These are phyloP conservation scores for Cucurbita argyrosperma DNA, from an alignment of 306 rosid species.

Conservation along the genomic window DNA sequence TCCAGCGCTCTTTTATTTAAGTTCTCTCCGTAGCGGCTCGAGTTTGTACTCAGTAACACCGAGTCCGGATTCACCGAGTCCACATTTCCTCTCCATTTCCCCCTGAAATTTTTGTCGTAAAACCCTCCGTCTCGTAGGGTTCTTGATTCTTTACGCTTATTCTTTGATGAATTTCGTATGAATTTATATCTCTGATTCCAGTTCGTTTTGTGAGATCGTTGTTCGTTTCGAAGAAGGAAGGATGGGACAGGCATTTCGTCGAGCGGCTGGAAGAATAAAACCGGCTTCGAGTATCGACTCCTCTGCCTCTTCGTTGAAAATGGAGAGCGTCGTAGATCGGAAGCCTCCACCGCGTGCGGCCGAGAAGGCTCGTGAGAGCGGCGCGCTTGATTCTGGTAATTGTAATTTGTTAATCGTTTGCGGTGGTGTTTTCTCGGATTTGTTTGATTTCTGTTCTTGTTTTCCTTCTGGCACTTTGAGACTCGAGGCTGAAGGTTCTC, in stretches of 20 bases:
- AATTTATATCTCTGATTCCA: not conserved
- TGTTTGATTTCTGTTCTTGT: too few relatives aligned
- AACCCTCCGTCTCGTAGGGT: not conserved
- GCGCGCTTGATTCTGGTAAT: conserved; percentile 27
- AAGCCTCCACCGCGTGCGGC: conserved; percentile 27
- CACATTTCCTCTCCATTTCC: not conserved
- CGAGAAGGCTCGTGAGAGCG: conserved; percentile 15
- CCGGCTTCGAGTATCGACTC: conserved; percentile 31
- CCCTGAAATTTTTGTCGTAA: not conserved
- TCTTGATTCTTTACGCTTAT: not conserved
- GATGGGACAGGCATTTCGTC: conserved; percentile 99
- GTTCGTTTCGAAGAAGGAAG: not conserved
- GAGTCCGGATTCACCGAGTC: not conserved
- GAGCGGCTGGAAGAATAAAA: conserved; percentile 69
- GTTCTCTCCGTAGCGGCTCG: not conserved
- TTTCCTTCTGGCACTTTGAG: not conserved
- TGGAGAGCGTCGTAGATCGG: conserved; percentile 29
- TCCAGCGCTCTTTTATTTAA: too few relatives aligned
- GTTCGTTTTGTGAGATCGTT: conserved; percentile 2
- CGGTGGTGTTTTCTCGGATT: not conserved
- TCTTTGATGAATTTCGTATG: not conserved
- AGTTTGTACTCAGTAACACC: not conserved
- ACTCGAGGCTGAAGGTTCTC: not conserved
- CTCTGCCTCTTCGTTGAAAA: conserved; percentile 27
- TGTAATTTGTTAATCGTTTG: not conserved